Evolutionary conservation across 2,329 filamentous ascomycete genomes (phyloP).

Genomic region (Pseudogymnoascus verrucosus): DNA sequence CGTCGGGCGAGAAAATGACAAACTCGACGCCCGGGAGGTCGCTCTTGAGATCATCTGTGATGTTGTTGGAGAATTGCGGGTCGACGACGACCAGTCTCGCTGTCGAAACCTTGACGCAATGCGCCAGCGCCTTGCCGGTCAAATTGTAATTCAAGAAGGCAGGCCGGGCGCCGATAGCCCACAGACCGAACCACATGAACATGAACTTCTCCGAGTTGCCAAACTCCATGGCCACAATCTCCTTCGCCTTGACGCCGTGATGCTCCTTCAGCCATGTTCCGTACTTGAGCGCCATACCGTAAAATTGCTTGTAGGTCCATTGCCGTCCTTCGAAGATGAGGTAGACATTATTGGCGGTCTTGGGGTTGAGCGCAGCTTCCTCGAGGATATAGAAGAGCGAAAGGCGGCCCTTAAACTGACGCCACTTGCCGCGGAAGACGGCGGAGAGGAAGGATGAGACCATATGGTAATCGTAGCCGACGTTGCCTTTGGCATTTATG

Average conservation of each 20-base stretch:
- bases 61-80: constrained; percentile 43
- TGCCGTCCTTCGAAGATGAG: constrained; percentile 60
- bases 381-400: constrained; percentile 74
- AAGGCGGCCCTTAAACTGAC: constrained; percentile 50
- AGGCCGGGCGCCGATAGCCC: constrained; percentile 74
- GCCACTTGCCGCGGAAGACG: constrained; percentile 34
- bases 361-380: constrained; percentile 45
- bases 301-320: constrained; percentile 70
- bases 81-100: constrained; percentile 65
- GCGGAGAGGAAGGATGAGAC: constrained; percentile 46
- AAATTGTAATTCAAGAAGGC: constrained; percentile 89
- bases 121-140: constrained; percentile 58
- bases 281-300: constrained; percentile 63
- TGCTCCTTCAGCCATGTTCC: constrained; percentile 64
- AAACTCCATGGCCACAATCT: constrained; percentile 74
- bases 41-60: constrained; percentile 49
- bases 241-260: constrained; percentile 56
- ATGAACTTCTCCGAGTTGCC: constrained; percentile 74
- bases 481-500: constrained; percentile 60
- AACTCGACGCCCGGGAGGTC: constrained; percentile 47
- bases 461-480: constrained; percentile 58
- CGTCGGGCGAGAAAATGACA: constrained; percentile 50
- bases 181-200: constrained; percentile 68
- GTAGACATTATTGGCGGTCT: constrained; percentile 47
- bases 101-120: constrained; percentile 64